These are phyloP conservation scores for Circinella umbellata DNA, from an alignment of 371 early-diverging fungal genomes.

Conservation along the genomic window DNA sequence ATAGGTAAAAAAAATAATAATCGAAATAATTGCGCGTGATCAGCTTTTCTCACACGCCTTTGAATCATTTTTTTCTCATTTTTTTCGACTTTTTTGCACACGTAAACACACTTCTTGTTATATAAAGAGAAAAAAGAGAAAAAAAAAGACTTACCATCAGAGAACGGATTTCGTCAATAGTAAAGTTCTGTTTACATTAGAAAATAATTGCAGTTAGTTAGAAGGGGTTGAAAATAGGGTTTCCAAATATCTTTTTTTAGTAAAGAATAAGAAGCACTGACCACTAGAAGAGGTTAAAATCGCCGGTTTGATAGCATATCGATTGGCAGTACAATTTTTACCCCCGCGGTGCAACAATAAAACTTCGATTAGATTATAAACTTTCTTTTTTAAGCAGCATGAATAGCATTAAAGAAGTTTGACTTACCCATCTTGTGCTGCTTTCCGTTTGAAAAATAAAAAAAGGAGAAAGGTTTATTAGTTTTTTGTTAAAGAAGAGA, in stretches of 20 bases:
- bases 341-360: neutral
- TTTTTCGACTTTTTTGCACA: neutral
- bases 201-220: neutral
- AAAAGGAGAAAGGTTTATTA: neutral
- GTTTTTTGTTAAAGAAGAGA: neutral
- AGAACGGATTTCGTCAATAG: conserved; percentile 44
- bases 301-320: neutral
- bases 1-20: neutral
- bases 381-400: neutral
- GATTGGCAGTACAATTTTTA: neutral
- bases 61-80: conserved; percentile 1
- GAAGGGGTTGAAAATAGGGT: neutral
- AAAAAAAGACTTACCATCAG: conserved; percentile 47
- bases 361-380: neutral
- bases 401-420: neutral
- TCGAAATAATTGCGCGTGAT: conserved; percentile 8
- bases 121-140: neutral
- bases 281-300: neutral
- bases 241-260: neutral
- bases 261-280: neutral
- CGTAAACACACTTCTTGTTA: neutral
- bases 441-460: conserved; percentile 2
- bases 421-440: conserved; percentile 16
- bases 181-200: conserved; percentile 33
- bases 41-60: conserved; percentile 4